A percentile compares a stretch with the other conserved stretches of the same genome.
These are phyloP conservation scores for Funneliformis caledonium DNA, from an alignment of 371 early-diverging fungal genomes.

Conservation along the genomic window DNA sequence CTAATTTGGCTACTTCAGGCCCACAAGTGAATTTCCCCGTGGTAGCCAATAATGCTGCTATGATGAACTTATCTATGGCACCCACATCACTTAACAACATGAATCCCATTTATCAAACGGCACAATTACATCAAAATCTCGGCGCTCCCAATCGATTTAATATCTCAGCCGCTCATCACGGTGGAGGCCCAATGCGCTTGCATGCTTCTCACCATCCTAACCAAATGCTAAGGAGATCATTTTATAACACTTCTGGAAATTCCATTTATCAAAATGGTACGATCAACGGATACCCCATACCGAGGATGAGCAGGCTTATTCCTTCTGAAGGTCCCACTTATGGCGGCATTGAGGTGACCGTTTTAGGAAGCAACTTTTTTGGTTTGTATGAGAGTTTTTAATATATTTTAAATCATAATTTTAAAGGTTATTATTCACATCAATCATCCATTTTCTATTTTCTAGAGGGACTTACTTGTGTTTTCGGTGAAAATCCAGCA, in stretches of 20 bases:
- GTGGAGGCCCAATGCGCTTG: slow-evolving; percentile 27
- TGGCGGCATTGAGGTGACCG: slow-evolving; percentile 86
- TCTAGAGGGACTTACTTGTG: slow-evolving; percentile 59
- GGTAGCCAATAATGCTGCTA: not conserved
- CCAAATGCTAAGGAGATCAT: slow-evolving; percentile 36
- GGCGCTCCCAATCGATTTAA: not conserved
- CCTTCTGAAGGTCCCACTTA: slow-evolving; percentile 81
- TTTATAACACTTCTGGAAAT: slow-evolving; percentile 37
- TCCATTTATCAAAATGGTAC: slow-evolving; percentile 40
- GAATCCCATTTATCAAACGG: slow-evolving; percentile 16
- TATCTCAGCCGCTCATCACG: not conserved
- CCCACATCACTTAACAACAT: slow-evolving; percentile 3
- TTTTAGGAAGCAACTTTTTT: slow-evolving; percentile 80
- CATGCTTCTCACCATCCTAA: slow-evolving; percentile 37
- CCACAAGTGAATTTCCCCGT: not conserved
- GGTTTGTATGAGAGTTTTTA: slow-evolving; percentile 40
- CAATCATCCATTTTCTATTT: not conserved
- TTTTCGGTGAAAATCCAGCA: slow-evolving; percentile 65
- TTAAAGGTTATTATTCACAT: no score
- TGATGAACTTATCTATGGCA: slow-evolving; percentile 23
- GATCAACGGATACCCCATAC: slow-evolving; percentile 40
- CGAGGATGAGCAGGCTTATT: slow-evolving; percentile 63
- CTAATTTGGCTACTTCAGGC: not conserved
- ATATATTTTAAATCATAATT: not conserved
- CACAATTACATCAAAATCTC: slow-evolving; percentile 24